phyloP scores from a whole-genome alignment of 768 basidiomycete species.

The Tubosaeta sp. region DNA sequence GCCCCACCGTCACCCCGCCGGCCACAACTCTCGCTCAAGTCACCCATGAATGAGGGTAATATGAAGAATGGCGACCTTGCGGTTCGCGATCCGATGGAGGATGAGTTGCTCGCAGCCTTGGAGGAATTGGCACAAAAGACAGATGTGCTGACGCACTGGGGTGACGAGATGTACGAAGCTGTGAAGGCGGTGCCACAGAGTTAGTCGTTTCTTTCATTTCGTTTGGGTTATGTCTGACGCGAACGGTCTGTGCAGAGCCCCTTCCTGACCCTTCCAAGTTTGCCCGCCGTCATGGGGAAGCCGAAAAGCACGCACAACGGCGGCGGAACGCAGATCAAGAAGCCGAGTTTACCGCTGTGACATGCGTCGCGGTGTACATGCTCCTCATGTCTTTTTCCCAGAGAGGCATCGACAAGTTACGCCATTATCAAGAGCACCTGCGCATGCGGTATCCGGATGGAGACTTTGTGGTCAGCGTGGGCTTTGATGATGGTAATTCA shows the following conservation, averaged over 20 bases:
- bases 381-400: slow-evolving; percentile 90
- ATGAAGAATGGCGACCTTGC: slow-evolving; percentile 17
- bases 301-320: slow-evolving; percentile 61
- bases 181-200: slow-evolving; percentile 83
- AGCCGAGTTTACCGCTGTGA: slow-evolving; percentile 79
- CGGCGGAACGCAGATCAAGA: slow-evolving; percentile 73
- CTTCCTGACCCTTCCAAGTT: slow-evolving; percentile 79
- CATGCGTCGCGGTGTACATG: slow-evolving; percentile 86
- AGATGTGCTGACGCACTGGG: slow-evolving; percentile 88
- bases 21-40: slow-evolving; percentile 45
- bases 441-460: slow-evolving; percentile 77
- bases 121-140: slow-evolving; percentile 97
- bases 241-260: slow-evolving; percentile 49
- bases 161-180: slow-evolving; percentile 89
- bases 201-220: slow-evolving; percentile 37
- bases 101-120: slow-evolving; percentile 70
- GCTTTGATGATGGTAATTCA: slow-evolving; percentile 69
- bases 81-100: slow-evolving; percentile 69
- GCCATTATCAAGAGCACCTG: slow-evolving; percentile 75
- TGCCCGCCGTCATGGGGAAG: slow-evolving; percentile 62
- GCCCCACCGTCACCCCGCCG: slow-evolving; percentile 54
- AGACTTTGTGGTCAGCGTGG: slow-evolving; percentile 70
- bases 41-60: slow-evolving; percentile 38
- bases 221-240: slow-evolving; percentile 1
- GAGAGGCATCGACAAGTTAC: slow-evolving; percentile 83